Evolutionary conservation across 495 filamentous ascomycete species (phyloP), one percentile per base, ranked within the genome.

Genomic region (Penicillium odoratum): DNA sequence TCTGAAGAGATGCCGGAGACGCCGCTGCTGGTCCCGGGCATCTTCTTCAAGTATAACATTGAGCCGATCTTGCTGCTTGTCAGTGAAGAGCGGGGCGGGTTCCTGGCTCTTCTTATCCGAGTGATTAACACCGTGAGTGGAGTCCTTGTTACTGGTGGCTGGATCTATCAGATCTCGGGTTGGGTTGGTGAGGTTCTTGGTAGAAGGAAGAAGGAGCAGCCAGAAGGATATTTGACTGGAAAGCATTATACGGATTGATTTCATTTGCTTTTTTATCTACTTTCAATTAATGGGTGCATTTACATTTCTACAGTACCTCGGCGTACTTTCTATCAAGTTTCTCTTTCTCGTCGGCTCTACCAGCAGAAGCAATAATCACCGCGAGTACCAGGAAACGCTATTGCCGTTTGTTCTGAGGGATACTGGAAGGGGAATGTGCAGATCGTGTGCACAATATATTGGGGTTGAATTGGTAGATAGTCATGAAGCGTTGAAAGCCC

Each of bases 21-120:
- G 56, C 76, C 78, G 7, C 69, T 58, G 58, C 57, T 73, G 42
- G 83, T 96, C 6, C 94, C 94, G 1, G 95, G 95, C 10, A 89
- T 99, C 62, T 99, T 97, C 74, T 92, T 99, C 81, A 98, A 98
- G 78, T 99, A 93, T 70, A 93, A 98, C 73, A 97, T 99, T 68
- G 94, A 99, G 83, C 94, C 94, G 4, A 93, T 99, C 64, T 70
- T 91, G 63, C 77, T 99, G 30, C 85, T 87, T 26, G 85, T 99
- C 52, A 87, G 87, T 60, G 94, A 97, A 76, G 85, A 87, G 65
- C 80, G 93, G 62, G 86, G 84, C 42, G 79, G 88, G 16, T 79
- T 97, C 53, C 69, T 96, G 54, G 76, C 80, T 25, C 82, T 98
- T 65, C 38, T 92, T 36, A 81, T 99, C 62, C 83, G 93, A 67